These are phyloP conservation scores for Dillenia suffruticosa DNA, from an alignment of 164 flowering plant genomes.

Conservation along the genomic window DNA sequence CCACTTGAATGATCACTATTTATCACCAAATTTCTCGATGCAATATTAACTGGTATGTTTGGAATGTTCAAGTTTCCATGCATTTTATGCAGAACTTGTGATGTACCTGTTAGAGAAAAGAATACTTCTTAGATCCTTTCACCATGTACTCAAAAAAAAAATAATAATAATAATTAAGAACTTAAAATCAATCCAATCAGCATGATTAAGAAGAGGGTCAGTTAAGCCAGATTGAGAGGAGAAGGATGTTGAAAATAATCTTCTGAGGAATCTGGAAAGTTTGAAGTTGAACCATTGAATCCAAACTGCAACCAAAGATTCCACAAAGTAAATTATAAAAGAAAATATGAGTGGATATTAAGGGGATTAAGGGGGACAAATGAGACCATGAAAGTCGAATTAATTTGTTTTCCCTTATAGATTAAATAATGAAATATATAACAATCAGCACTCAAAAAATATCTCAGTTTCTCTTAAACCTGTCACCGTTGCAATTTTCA, in stretches of 20 bases:
- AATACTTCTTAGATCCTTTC: neutral
- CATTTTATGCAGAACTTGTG: constrained; percentile 14
- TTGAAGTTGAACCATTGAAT: constrained; percentile 30
- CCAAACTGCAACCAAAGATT: constrained; percentile 27
- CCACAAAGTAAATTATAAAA: neutral
- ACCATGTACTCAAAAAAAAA: constrained; percentile 1
- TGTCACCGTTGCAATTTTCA: no score
- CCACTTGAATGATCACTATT: constrained; percentile 26
- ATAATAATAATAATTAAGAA: neutral
- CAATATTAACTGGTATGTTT: constrained; percentile 27
- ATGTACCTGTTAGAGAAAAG: constrained; percentile 14
- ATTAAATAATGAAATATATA: no score
- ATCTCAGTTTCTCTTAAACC: no score
- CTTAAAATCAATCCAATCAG: constrained; percentile 17
- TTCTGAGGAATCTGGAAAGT: constrained; percentile 30
- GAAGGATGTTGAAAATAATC: constrained; percentile 29
- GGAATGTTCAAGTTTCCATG: constrained; percentile 30
- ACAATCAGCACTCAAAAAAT: no score
- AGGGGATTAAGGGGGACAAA: no score
- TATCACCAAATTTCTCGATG: constrained; percentile 29
- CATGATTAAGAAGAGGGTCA: constrained; percentile 32
- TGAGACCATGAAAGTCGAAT: no score
- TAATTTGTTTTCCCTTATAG: no score
- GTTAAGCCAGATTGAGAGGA: constrained; percentile 36
- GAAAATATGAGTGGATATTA: neutral